Percentiles rank a stretch among this genome's conserved stretches.
Conservation (phyloP, 73 alveolate species). For the Durusdinium trenchii region DNA sequence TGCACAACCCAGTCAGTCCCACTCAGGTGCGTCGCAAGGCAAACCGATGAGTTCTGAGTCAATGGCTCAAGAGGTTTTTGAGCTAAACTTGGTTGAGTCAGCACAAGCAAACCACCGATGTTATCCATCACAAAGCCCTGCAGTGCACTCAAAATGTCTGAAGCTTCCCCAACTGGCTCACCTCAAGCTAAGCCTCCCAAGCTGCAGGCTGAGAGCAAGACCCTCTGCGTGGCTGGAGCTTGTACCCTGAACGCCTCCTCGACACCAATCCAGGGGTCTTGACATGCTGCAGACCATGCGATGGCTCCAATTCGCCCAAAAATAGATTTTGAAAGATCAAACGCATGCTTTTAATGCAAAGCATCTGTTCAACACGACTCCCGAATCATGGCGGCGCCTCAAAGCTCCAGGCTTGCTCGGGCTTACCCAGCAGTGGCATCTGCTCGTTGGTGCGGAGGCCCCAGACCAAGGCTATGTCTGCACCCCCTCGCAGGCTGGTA, state of each 20-base stretch:
- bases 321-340: background rate
- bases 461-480: slow-evolving; percentile 51
- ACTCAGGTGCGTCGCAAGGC: too few relatives aligned
- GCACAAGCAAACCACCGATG: too few relatives aligned
- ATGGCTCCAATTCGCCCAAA: background rate
- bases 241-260: background rate
- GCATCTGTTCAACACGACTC: too few relatives aligned
- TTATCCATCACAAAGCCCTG: too few relatives aligned
- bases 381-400: slow-evolving; percentile 3
- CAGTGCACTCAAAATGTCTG: too few relatives aligned
- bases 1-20: too few relatives aligned
- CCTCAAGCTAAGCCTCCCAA: background rate
- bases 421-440: slow-evolving; percentile 34
- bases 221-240: slow-evolving; percentile 25
- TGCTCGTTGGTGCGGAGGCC: background rate
- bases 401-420: slow-evolving; percentile 13
- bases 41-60: too few relatives aligned
- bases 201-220: slow-evolving; percentile 17
- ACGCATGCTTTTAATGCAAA: too few relatives aligned
- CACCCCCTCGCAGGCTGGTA: slow-evolving; percentile 28
- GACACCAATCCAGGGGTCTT: background rate
- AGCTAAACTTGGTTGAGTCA: too few relatives aligned
- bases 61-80: too few relatives aligned
- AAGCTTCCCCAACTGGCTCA: too few relatives aligned
- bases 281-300: background rate